A percentile compares a stretch with the other conserved stretches of the same genome.
phyloP scores from a whole-genome alignment of 208 protist genomes.

The Strigomonas galati region DNA sequence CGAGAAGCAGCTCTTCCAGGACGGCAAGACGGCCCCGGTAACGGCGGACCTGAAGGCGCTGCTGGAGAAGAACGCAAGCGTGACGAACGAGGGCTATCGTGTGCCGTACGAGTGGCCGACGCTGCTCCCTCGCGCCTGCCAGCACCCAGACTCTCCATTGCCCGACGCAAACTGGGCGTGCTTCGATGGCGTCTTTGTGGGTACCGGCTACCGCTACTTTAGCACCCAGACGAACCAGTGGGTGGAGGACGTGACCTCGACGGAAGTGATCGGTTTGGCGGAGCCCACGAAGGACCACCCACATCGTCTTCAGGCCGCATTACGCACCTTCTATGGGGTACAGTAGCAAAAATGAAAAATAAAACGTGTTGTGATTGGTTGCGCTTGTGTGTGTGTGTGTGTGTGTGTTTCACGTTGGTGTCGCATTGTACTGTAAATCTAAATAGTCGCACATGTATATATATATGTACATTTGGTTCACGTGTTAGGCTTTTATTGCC shows the following conservation, averaged over 20 bases:
- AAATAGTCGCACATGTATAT: no score
- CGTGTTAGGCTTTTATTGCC: slow-evolving; percentile 1
- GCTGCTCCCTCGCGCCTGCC: slow-evolving; percentile 39
- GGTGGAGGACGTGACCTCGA: slow-evolving; percentile 74
- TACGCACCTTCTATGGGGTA: no score
- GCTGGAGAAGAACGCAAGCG: slow-evolving; percentile 37
- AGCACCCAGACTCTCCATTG: slow-evolving; percentile 3
- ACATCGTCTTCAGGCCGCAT: slow-evolving; percentile 11
- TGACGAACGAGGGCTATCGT: slow-evolving; percentile 55
- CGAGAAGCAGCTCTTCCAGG: slow-evolving; percentile 60
- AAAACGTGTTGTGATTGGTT: no score
- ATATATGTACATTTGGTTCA: no score
- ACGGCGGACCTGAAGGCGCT: slow-evolving; percentile 16
- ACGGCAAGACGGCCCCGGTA: slow-evolving; percentile 1
- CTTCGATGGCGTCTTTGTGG: slow-evolving; percentile 82
- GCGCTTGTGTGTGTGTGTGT: no score
- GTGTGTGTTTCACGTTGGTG: no score
- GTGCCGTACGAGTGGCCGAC: slow-evolving; percentile 64
- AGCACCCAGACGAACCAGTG: slow-evolving; percentile 76
- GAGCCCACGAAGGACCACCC: slow-evolving; percentile 24
- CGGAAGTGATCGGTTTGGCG: slow-evolving; percentile 82
- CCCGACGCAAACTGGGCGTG: slow-evolving; percentile 37
- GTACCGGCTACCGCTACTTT: slow-evolving; percentile 76
- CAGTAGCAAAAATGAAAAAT: no score
- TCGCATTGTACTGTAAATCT: no score